Percentiles rank a stretch among this genome's conserved stretches.
phyloP scores from a whole-genome alignment of 2,329 filamentous ascomycete genomes.

The Alternaria hordeiaustralica region DNA sequence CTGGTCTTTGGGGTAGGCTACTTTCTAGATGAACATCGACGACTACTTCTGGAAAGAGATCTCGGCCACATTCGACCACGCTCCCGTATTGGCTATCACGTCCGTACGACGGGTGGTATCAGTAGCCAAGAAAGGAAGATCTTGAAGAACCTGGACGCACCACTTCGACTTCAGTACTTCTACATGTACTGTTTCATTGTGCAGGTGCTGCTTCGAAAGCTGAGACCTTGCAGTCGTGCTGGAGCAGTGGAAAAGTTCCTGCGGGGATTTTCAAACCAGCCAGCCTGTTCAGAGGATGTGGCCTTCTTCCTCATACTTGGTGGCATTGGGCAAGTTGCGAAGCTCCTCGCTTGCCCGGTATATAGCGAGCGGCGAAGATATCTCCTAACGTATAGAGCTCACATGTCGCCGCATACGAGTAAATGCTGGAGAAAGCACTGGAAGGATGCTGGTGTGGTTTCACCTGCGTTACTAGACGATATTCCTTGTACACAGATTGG shows the following conservation, averaged over 20 bases:
- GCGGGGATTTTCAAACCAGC: slow-evolving; percentile 41
- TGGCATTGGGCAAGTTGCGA: slow-evolving; percentile 44
- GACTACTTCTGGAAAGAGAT: slow-evolving; percentile 40
- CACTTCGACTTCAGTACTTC: slow-evolving; percentile 45
- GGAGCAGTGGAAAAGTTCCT: slow-evolving; percentile 40
- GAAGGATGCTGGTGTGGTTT: slow-evolving; percentile 43
- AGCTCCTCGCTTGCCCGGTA: slow-evolving; percentile 40
- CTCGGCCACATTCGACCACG: slow-evolving; percentile 42
- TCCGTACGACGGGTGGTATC: slow-evolving; percentile 41
- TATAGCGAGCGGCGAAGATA: slow-evolving; percentile 42
- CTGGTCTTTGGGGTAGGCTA: slow-evolving; percentile 47
- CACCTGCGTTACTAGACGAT: slow-evolving; percentile 44
- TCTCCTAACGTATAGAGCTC: slow-evolving; percentile 42
- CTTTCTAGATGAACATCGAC: slow-evolving; percentile 46
- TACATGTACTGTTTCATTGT: slow-evolving; percentile 49
- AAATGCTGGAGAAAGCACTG: slow-evolving; percentile 43
- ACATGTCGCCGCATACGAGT: slow-evolving; percentile 46
- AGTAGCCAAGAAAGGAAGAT: slow-evolving; percentile 36
- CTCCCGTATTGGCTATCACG: slow-evolving; percentile 44
- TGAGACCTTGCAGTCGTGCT: slow-evolving; percentile 38
- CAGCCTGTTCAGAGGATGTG: slow-evolving; percentile 44
- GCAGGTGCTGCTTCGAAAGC: slow-evolving; percentile 40
- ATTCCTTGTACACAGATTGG: slow-evolving; percentile 46
- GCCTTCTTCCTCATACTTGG: slow-evolving; percentile 46
- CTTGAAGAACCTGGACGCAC: slow-evolving; percentile 39